These are phyloP conservation scores for Sarocladium oryzae DNA, from an alignment of 2,329 filamentous ascomycete genomes.

Conservation along the genomic window DNA sequence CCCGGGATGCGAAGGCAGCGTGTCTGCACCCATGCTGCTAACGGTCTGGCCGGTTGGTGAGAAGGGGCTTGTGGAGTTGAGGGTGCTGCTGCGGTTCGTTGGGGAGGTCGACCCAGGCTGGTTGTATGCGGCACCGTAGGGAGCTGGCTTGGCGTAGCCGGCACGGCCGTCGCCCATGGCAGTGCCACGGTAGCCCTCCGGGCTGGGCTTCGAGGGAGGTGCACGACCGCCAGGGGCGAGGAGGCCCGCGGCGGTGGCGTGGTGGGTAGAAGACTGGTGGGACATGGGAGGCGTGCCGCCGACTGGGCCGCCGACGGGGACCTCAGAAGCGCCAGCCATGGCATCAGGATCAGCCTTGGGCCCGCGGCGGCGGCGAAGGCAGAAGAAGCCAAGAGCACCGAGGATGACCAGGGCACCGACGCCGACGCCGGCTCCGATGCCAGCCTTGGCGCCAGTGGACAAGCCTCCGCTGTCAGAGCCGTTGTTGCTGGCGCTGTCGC, in stretches of 20 bases:
- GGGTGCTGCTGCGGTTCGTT: slow-evolving; percentile 15
- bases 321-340: slow-evolving; percentile 35
- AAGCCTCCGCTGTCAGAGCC: slow-evolving; percentile 21
- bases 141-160: slow-evolving; percentile 31
- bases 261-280: slow-evolving; percentile 16
- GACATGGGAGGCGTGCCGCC: slow-evolving; percentile 24
- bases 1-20: slow-evolving; percentile 19
- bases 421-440: slow-evolving; percentile 34
- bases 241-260: slow-evolving; percentile 19
- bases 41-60: slow-evolving; percentile 7
- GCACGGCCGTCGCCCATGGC: slow-evolving; percentile 32
- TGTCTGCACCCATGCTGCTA: slow-evolving; percentile 13
- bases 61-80: slow-evolving; percentile 10
- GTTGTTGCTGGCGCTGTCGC: slow-evolving; percentile 13
- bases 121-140: slow-evolving; percentile 25
- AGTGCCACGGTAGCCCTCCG: slow-evolving; percentile 33
- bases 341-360: slow-evolving; percentile 31
- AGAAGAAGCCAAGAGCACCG: slow-evolving; percentile 23
- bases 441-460: slow-evolving; percentile 36
- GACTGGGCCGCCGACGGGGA: slow-evolving; percentile 28
- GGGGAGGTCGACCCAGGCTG: slow-evolving; percentile 19
- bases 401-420: slow-evolving; percentile 29
- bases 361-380: slow-evolving; percentile 23
- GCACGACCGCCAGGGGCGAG: slow-evolving; percentile 10
- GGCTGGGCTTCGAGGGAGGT: slow-evolving; percentile 20